These are phyloP conservation scores for Hanseniaspora clermontiae DNA, from an alignment of 805 yeast species.

Conservation along the genomic window DNA sequence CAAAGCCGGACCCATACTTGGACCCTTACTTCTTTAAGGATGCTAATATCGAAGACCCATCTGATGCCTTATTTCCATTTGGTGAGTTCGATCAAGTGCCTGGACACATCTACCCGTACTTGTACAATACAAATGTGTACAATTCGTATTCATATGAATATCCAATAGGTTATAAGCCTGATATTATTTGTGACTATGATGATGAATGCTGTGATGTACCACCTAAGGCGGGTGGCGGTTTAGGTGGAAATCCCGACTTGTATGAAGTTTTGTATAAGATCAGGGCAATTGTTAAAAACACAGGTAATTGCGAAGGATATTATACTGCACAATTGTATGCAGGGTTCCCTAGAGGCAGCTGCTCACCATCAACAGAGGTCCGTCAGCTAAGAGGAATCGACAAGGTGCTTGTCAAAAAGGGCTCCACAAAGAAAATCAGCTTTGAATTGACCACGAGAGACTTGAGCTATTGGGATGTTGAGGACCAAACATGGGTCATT, in stretches of 20 bases:
- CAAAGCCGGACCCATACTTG: constrained; percentile 35
- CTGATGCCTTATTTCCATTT: constrained; percentile 42
- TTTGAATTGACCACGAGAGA: constrained; percentile 42
- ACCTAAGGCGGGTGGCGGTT: constrained; percentile 34
- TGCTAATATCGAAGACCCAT: constrained; percentile 42
- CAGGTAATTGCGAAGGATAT: constrained; percentile 36
- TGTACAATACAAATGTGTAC: constrained; percentile 27
- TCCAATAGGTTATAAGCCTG: constrained; percentile 29
- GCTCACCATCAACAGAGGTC: not conserved
- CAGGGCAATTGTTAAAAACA: constrained; percentile 35
- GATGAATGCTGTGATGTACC: constrained; percentile 12
- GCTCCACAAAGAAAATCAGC: constrained; percentile 28
- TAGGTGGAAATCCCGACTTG: constrained; percentile 49
- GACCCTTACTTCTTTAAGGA: constrained; percentile 33
- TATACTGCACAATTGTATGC: constrained; percentile 43
- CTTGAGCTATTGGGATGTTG: constrained; percentile 44
- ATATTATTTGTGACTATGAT: constrained; percentile 18
- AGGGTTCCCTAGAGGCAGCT: constrained; percentile 31
- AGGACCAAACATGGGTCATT: constrained; percentile 45
- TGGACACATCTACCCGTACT: constrained; percentile 45
- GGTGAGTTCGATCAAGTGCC: constrained; percentile 41
- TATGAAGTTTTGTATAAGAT: constrained; percentile 43
- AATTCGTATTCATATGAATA: constrained; percentile 26
- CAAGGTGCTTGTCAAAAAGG: constrained; percentile 37
- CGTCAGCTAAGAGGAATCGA: constrained; percentile 46